Evolutionary conservation across 805 yeast genomes (phyloP), one percentile per base, ranked within the genome.

Genomic region (Suhomyces vadensis): DNA sequence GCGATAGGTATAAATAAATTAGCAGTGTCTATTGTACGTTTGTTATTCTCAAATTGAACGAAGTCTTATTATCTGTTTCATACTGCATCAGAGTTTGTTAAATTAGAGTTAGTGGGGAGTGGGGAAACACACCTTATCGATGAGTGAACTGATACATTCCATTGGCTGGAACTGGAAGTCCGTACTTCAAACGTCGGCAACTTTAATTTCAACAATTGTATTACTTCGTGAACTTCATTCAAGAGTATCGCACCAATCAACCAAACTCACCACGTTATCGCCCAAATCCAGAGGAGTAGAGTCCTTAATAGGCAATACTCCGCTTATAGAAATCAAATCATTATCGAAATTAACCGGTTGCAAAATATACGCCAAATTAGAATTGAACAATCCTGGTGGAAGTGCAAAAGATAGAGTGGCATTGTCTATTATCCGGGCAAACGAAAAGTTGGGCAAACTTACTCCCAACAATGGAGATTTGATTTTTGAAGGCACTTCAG

Each of bases 391-490:
- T 57, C 97, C 98, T 0, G 99, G 92, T 1, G 98, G 98, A 0
- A 85, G 95, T 40, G 96, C 98, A 4, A 92, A 92, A 54, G 99
- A 92, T 60, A 71, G 99, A 35, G 96, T 94, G 14, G 98, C 98
- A 0, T 67, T 87, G 16, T 88, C 94, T 3, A 85, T 92, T 36
- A 85, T 92, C 13, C 70, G 79, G 44, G 79, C 79, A 17, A 86
- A 85, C 44, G 96, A 88, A 58, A 43, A 53, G 4, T 39, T 56
- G 37, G 94, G 94, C 0, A 57, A 69, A 5, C 61, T 91, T 31
- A 60, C 68, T 4, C 86, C 87, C 0, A 61, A 78, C 35, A 65
- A 63, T 31, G 89, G 87, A 1, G 94, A 88, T 56, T 72, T 82
- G 10, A 85, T 92, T 1, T 90, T 83, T 62, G 99, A 92, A 67